Evolutionary conservation across 345 rosid genomes (phyloP), one percentile per base, ranked within the genome.

Genomic region (Gossypium ekmanianum): DNA sequence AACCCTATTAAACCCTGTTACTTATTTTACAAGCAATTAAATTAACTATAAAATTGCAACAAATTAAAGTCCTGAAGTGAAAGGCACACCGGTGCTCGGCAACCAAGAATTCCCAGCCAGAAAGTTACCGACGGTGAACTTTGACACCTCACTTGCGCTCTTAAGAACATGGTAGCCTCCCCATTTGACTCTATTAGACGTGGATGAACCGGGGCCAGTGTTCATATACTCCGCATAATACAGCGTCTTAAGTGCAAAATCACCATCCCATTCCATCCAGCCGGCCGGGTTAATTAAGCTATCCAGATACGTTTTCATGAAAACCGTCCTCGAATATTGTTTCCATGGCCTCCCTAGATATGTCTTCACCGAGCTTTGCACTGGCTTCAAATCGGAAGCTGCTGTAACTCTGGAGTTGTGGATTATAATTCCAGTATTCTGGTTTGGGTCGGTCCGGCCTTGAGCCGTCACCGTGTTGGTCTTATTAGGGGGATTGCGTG

Each of bases 191-290:
- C 91, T 78, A 9, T 52, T 65, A 1, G 82, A 47, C 0, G 88
- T 88, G 6, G 88, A 75, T 4, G 92, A 80, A 55, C 86, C 90
- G 0, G 83, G 78, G 0, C 94, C 87, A 0, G 50, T 72, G 52
- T 90, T 89, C 61, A 11, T 12, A 48, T 85, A 89, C 80, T 87
- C 88, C 2, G 84, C 90, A 58, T 89, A 87, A 50, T 84, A 86
- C 74, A 87, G 61, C 7, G 91, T 87, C 0, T 71, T 74, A 17
- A 86, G 82, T 1, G 87, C 87, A 64, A 87, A 86, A 68, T 82
- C 58, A 2, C 87, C 88, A 10, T 72, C 72, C 91, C 91, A 89
- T 29, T 77, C 81, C 63, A 81, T 47, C 94, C 91, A 89, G 1
- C 91, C 90, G 0, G 84, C 81, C 0, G 89, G 79, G 41, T 82